phyloP scores from a whole-genome alignment of 768 basidiomycete genomes.

The Lactarius hatsudake region DNA sequence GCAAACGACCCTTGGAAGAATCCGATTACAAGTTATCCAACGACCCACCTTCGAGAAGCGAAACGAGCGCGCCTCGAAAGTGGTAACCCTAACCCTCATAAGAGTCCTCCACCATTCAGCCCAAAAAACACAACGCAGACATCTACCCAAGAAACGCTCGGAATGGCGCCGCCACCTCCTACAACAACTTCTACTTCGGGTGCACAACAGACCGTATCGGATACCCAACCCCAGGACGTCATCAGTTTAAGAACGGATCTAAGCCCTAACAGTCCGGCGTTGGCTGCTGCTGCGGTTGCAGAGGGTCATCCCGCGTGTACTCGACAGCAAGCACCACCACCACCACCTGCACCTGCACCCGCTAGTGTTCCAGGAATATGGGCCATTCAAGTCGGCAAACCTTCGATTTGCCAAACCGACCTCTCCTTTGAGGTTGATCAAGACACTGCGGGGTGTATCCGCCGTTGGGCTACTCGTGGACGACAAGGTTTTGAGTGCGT shows the following conservation, averaged over 20 bases:
- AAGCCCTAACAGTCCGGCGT: not conserved
- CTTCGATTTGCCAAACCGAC: constrained; percentile 9
- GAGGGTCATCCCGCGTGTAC: not conserved
- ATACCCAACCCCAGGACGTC: not conserved
- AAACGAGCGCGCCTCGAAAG: constrained; percentile 7
- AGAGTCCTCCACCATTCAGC: not conserved
- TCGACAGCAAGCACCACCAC: not conserved
- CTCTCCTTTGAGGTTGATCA: constrained; percentile 20
- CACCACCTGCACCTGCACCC: not conserved
- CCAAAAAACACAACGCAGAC: not conserved
- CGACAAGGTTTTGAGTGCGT: constrained; percentile 20
- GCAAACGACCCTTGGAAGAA: not conserved
- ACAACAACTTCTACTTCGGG: not conserved
- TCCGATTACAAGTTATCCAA: not conserved
- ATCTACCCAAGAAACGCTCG: not conserved
- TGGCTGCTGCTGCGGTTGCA: not conserved
- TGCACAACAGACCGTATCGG: not conserved
- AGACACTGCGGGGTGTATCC: constrained; percentile 13
- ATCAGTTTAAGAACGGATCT: not conserved
- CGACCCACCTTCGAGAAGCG: not conserved
- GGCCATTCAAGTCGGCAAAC: constrained; percentile 22
- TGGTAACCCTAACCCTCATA: not conserved
- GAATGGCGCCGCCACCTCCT: not conserved
- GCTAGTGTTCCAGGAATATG: constrained; percentile 21
- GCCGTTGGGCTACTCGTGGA: constrained; percentile 19